Evolutionary conservation across 192 early-diverging fungal genomes (phyloP).

Genomic region (Linnemannia schmuckeri): DNA sequence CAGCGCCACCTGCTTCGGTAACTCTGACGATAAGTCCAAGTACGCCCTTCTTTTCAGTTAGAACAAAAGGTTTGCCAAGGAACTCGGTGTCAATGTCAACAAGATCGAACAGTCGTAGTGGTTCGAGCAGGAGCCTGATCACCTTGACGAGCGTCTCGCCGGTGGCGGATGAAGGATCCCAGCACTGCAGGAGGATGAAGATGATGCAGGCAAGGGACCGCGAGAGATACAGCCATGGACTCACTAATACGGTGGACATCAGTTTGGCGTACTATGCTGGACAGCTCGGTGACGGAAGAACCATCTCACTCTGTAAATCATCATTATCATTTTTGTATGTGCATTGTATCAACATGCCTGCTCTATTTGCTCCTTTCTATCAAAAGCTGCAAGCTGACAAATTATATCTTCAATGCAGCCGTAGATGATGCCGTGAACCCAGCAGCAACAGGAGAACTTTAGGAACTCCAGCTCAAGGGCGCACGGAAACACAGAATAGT

Average conservation of each 20-base stretch:
- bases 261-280: constrained; percentile 79
- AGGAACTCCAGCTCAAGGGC: constrained; percentile 91
- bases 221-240: constrained; percentile 71
- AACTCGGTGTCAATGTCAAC: constrained; percentile 37
- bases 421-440: constrained; percentile 58
- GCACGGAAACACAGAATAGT: constrained; percentile 89
- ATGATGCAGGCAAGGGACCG: constrained; percentile 17
- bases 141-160: constrained; percentile 42
- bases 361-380: not conserved
- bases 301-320: constrained; percentile 80
- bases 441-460: constrained; percentile 51
- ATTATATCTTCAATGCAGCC: not conserved
- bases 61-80: constrained; percentile 34
- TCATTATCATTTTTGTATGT: not conserved
- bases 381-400: not conserved
- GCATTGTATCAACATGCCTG: too few relatives aligned
- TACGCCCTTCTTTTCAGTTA: constrained; percentile 31
- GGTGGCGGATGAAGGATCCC: constrained; percentile 36
- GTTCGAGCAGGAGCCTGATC: constrained; percentile 31
- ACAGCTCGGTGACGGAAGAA: constrained; percentile 90
- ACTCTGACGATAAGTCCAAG: constrained; percentile 57
- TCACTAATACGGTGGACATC: constrained; percentile 79
- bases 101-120: constrained; percentile 45
- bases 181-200: constrained; percentile 60
- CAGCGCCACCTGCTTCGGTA: constrained; percentile 56